phyloP scores from a whole-genome alignment of 768 basidiomycete species.

The Boletus barrowsii region DNA sequence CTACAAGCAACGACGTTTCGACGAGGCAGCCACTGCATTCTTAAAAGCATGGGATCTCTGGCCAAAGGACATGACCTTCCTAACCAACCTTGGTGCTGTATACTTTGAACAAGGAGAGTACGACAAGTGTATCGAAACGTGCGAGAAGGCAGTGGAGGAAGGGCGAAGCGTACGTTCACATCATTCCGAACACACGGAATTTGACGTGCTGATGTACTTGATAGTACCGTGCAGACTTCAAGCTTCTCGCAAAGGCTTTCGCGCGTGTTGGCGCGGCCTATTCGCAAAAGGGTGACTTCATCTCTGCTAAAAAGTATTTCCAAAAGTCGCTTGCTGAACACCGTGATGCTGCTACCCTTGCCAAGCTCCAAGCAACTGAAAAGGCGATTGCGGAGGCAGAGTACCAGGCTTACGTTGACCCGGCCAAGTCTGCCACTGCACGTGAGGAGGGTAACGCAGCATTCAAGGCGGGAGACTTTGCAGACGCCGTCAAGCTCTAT shows the following conservation, averaged over 20 bases:
- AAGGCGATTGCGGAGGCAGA: slow-evolving; percentile 74
- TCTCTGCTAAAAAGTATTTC: slow-evolving; percentile 83
- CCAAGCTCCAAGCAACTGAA: slow-evolving; percentile 85
- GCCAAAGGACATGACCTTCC: slow-evolving; percentile 91
- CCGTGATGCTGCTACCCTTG: slow-evolving; percentile 88
- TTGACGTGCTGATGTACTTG: neutral
- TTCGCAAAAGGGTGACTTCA: slow-evolving; percentile 72
- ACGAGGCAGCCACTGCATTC: slow-evolving; percentile 71
- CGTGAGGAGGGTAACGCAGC: slow-evolving; percentile 89
- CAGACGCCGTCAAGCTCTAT: slow-evolving; percentile 86
- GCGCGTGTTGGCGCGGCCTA: slow-evolving; percentile 88
- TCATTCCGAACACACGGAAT: neutral
- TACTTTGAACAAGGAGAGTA: slow-evolving; percentile 94
- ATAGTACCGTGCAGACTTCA: slow-evolving; percentile 88
- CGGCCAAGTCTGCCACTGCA: slow-evolving; percentile 73
- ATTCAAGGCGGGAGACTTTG: slow-evolving; percentile 94
- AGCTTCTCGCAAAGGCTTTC: slow-evolving; percentile 90
- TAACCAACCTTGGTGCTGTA: slow-evolving; percentile 88
- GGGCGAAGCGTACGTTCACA: slow-evolving; percentile 63
- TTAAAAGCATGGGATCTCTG: slow-evolving; percentile 88
- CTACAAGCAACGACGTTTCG: slow-evolving; percentile 86
- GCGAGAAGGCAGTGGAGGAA: slow-evolving; percentile 96
- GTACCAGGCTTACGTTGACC: slow-evolving; percentile 82
- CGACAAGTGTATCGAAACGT: slow-evolving; percentile 85
- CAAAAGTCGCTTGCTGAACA: slow-evolving; percentile 95